A percentile compares a stretch with the other conserved stretches of the same genome.
These are phyloP conservation scores for Ampelomyces quisqualis DNA, from an alignment of 2,329 filamentous ascomycete species.

Conservation along the genomic window DNA sequence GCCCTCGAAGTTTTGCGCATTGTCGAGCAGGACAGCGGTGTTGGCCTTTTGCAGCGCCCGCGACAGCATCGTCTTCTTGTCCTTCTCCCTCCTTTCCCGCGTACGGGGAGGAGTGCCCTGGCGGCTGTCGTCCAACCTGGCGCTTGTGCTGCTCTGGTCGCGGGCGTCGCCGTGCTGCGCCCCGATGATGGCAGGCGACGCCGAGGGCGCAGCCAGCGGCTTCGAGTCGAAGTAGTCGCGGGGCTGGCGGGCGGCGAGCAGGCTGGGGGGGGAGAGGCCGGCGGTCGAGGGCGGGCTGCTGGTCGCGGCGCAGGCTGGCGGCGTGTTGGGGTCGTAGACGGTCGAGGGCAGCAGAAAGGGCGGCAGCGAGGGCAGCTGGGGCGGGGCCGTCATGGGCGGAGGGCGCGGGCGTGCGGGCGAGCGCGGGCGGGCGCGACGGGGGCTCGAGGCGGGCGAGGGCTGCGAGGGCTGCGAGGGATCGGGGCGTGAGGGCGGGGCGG, in stretches of 20 bases:
- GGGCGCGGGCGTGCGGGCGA: conserved; percentile 38
- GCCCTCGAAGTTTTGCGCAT: conserved; percentile 90
- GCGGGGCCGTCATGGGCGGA: conserved; percentile 35
- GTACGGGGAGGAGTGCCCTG: conserved; percentile 41
- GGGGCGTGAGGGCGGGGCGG: conserved; percentile 34
- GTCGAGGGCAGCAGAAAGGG: conserved; percentile 36
- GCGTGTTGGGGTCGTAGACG: conserved; percentile 43
- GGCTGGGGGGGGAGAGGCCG: conserved; percentile 36
- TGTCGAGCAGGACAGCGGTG: conserved; percentile 91
- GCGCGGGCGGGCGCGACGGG: conserved; percentile 33
- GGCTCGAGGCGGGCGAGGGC: conserved; percentile 44
- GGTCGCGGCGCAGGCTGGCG: conserved; percentile 34
- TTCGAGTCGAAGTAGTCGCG: conserved; percentile 46
- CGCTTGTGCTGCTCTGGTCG: conserved; percentile 38
- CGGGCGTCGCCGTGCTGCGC: conserved; percentile 34
- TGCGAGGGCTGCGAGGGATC: conserved; percentile 29
- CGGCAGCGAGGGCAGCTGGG: conserved; percentile 34
- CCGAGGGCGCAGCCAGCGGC: conserved; percentile 32
- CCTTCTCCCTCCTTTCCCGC: conserved; percentile 50
- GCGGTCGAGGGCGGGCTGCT: conserved; percentile 38
- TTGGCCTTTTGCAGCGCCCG: conserved; percentile 93
- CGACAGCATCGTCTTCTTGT: conserved; percentile 93
- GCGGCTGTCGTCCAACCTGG: conserved; percentile 35
- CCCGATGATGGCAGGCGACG: conserved; percentile 38
- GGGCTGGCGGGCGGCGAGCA: conserved; percentile 24